Conservation (phyloP, 2,329 filamentous ascomycete genomes). For the Ceratocystis alfenasii region DNA sequence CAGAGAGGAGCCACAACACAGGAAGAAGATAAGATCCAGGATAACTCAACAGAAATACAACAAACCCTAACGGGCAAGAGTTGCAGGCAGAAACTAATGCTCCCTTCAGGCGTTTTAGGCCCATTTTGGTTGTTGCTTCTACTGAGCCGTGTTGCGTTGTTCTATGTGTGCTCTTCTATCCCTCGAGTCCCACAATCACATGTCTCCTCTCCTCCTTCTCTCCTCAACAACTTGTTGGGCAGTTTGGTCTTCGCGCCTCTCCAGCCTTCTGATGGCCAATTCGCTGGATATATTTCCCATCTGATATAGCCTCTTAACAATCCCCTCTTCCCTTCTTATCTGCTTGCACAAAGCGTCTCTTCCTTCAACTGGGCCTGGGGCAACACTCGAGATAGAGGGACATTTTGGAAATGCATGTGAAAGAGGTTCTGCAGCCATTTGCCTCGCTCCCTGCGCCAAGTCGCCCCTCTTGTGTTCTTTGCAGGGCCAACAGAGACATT, state of each 20-base stretch:
- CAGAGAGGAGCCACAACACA: too few relatives aligned
- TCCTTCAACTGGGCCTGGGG: not conserved
- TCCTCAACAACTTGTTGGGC: slow-evolving; percentile 6
- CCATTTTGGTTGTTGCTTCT: not conserved
- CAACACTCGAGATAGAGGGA: not conserved
- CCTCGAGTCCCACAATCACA: slow-evolving; percentile 1
- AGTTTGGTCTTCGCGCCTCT: not conserved
- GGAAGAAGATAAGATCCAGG: not conserved
- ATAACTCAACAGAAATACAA: not conserved
- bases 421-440: slow-evolving; percentile 3
- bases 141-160: not conserved
- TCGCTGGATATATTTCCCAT: not conserved
- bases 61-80: not conserved
- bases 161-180: not conserved
- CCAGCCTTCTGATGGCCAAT: not conserved
- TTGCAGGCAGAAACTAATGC: not conserved
- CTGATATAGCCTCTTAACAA: not conserved
- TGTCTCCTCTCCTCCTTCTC: not conserved
- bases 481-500: too few relatives aligned
- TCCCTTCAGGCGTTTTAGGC: not conserved
- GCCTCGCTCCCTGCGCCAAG: not conserved
- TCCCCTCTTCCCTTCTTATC: not conserved
- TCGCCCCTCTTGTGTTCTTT: slow-evolving; percentile 2
- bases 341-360: not conserved
- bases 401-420: slow-evolving; percentile 14